Conservation (phyloP, 768 basidiomycete genomes). For the Hypholoma sublateritium region DNA sequence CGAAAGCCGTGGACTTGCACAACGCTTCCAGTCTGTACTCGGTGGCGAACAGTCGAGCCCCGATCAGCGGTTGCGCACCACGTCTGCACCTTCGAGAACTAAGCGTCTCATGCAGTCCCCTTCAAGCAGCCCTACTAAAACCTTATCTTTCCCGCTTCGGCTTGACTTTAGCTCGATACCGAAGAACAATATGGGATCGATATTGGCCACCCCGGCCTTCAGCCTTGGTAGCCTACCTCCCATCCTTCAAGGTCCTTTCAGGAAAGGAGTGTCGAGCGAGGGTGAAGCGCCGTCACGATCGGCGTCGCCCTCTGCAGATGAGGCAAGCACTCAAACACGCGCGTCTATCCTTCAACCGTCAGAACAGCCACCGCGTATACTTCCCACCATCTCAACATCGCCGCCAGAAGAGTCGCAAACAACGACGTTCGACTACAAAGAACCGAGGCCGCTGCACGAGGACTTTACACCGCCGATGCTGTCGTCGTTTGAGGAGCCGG, state of each 20-base stretch:
- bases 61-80: not conserved
- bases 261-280: conserved; percentile 21
- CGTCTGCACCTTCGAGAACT: not conserved
- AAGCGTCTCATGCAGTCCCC: not conserved
- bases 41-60: conserved; percentile 11
- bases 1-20: not conserved
- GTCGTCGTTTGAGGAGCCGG: conserved; percentile 70
- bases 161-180: not conserved
- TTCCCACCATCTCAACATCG: not conserved
- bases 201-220: not conserved
- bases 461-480: conserved; percentile 56
- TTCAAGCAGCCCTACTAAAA: not conserved
- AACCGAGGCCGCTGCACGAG: conserved; percentile 60
- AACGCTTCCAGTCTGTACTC: conserved; percentile 7
- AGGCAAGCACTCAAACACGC: conserved; percentile 5
- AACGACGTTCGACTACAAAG: conserved; percentile 53
- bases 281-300: conserved; percentile 28
- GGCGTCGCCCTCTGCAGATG: conserved; percentile 26
- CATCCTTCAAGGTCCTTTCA: no score
- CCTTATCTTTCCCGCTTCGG: not conserved
- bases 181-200: not conserved
- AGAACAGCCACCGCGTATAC: not conserved
- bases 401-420: conserved; percentile 8
- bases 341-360: not conserved
- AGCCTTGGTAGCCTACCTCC: not conserved